phyloP scores from a whole-genome alignment of 1,284 basidiomycete species.

The Ustilago crameri region DNA sequence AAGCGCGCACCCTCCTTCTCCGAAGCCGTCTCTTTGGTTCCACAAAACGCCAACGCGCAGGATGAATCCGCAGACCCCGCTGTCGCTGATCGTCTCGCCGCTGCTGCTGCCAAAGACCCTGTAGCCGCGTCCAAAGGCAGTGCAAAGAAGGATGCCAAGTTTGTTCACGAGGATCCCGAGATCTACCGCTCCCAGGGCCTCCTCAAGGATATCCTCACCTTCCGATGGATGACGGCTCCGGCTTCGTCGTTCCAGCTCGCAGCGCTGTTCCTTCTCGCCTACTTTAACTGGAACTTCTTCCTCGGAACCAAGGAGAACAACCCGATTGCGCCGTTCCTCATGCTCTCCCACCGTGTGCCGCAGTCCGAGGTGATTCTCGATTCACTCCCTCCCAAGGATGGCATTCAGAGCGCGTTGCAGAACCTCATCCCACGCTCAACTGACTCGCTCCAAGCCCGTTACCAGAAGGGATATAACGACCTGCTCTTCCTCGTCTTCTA shows the following conservation, averaged over 20 bases:
- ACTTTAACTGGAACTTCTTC: slow-evolving; percentile 77
- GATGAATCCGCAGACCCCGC: slow-evolving; percentile 43
- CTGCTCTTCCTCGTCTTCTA: slow-evolving; percentile 85
- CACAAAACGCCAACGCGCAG: slow-evolving; percentile 47
- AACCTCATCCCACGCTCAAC: slow-evolving; percentile 38
- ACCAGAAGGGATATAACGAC: slow-evolving; percentile 72
- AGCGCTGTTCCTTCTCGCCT: slow-evolving; percentile 78
- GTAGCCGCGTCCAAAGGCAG: slow-evolving; percentile 24
- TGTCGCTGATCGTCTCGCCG: slow-evolving; percentile 43
- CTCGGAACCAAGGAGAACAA: slow-evolving; percentile 73
- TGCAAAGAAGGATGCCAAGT: slow-evolving; percentile 2
- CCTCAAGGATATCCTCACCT: slow-evolving; percentile 47
- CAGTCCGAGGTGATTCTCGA: slow-evolving; percentile 72
- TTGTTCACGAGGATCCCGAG: slow-evolving; percentile 27
- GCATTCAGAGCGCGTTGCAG: slow-evolving; percentile 21
- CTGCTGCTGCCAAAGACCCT: slow-evolving; percentile 20
- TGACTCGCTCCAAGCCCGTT: slow-evolving; percentile 43
- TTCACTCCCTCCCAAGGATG: slow-evolving; percentile 25
- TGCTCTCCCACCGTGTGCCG: slow-evolving; percentile 76
- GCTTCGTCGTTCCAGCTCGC: slow-evolving; percentile 71
- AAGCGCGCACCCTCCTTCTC: slow-evolving; percentile 44
- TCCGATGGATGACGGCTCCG: slow-evolving; percentile 64
- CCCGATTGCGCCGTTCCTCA: slow-evolving; percentile 80
- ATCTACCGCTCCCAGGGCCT: slow-evolving; percentile 46
- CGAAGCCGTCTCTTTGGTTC: slow-evolving; percentile 42